Base-by-base conservation (phyloP, 2,329 filamentous ascomycete species). In the Dactylella cylindrospora region DNA sequence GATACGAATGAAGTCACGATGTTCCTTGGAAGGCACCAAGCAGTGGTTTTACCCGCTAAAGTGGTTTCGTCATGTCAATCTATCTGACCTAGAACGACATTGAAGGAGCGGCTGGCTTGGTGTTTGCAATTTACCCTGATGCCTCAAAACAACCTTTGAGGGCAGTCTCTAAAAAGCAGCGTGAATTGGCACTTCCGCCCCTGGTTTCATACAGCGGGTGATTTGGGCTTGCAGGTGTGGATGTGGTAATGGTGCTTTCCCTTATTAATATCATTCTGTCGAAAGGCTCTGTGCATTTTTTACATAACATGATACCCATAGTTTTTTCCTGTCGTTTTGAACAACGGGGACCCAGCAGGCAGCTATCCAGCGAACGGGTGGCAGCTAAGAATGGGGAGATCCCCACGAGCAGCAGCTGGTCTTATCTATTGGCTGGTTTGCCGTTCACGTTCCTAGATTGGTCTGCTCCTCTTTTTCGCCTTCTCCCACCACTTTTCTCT, bases 131-230 rank as follows among this genome's bases (percentile, higher is more conserved):
- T n/a, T n/a, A n/a, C n/a, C n/a, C n/a, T n/a, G n/a, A n/a, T n/a
- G n/a, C n/a, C n/a, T n/a, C n/a, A n/a, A n/a, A n/a, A n/a, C n/a
- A n/a, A n/a, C n/a, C n/a, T n/a, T n/a, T n/a, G n/a, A n/a, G n/a
- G 35, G 22, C 51, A 4, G 33, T 43, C 39, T 55, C 20, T 33
- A 28, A 28, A 36, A 26, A 17, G 15, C 33, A 28, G 35, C 28
- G 47, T 61, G 55, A 61, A 61, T 61, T 61, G 47, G 55, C 47
- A 53, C 53, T 36, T 26, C 32, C 38, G 47, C 55, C 55, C 55
- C 55, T 61, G 55, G 55, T 61, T 61, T 61, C 55, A 61, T 46
- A 41, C 47, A 41, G 39, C 54, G 54, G 54, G 54, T 52, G 54
- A 61, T 61, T 61, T 60, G 46, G 43, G 52, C 54, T 60, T 51